Percentiles rank a stretch among this genome's conserved stretches.
These are phyloP conservation scores for Alternaria rosae DNA, from an alignment of 2,329 filamentous ascomycete species.

Conservation along the genomic window DNA sequence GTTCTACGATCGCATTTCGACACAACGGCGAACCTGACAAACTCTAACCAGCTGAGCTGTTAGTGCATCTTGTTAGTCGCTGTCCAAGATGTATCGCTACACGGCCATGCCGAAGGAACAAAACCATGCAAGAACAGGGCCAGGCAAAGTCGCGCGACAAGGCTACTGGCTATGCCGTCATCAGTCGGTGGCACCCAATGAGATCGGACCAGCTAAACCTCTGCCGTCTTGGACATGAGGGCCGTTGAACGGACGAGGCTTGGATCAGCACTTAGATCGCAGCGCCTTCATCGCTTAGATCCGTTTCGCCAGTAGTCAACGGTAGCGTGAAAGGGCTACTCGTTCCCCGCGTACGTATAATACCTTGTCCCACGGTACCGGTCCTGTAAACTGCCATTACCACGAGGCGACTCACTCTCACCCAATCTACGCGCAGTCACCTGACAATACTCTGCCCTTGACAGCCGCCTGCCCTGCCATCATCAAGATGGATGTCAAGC, in stretches of 20 bases:
- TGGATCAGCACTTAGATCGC: conserved; percentile 15
- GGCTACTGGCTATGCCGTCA: conserved; percentile 10
- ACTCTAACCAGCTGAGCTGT: not conserved
- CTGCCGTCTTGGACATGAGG: conserved; percentile 18
- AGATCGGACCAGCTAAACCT: not conserved
- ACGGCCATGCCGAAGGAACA: conserved; percentile 10
- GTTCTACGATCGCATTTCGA: not conserved
- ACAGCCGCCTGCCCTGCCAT: not conserved
- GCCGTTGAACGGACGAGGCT: conserved; percentile 12
- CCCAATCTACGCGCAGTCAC: conserved; percentile 11
- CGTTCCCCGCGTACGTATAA: conserved; percentile 19
- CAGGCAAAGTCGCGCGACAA: not conserved
- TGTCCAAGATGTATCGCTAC: conserved; percentile 1
- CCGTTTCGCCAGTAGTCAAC: conserved; percentile 16
- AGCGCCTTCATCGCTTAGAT: conserved; percentile 25
- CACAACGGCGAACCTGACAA: not conserved
- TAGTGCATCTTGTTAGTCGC: conserved; percentile 13
- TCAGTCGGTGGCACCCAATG: conserved; percentile 8
- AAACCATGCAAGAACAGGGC: conserved; percentile 1
- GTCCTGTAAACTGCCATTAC: not conserved
- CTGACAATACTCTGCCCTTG: not conserved
- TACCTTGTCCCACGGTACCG: conserved; percentile 13
- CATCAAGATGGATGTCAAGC: conserved; percentile 12
- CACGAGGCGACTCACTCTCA: conserved; percentile 5
- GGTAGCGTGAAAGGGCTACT: conserved; percentile 7